These are phyloP conservation scores for Ilex paraguariensis DNA, from an alignment of 305 asterid species.

Conservation along the genomic window DNA sequence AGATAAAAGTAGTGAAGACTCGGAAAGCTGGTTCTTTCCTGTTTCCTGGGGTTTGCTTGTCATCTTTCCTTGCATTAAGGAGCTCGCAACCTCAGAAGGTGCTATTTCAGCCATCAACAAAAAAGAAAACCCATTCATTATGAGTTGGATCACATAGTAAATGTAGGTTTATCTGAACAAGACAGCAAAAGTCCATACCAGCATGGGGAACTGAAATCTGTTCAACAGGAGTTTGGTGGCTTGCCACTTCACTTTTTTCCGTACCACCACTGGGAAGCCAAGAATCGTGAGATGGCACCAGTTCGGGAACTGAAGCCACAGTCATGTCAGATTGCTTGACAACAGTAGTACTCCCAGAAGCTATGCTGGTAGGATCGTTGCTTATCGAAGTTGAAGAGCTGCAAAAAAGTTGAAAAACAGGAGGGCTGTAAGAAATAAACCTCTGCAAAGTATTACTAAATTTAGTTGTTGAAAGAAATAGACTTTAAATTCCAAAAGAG, in stretches of 20 bases:
- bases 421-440: not conserved
- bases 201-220: conserved; percentile 32
- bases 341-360: conserved; percentile 31
- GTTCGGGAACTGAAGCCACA: conserved; percentile 44
- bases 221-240: conserved; percentile 29
- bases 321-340: too few relatives aligned
- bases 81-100: conserved; percentile 38
- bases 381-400: conserved; percentile 43
- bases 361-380: conserved; percentile 47
- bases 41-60: conserved; percentile 35
- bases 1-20: conserved; percentile 39
- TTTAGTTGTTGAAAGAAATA: too few relatives aligned
- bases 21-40: conserved; percentile 54
- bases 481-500: too few relatives aligned
- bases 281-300: conserved; percentile 51
- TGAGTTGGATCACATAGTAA: too few relatives aligned
- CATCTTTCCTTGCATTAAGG: conserved; percentile 38
- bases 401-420: conserved; percentile 32
- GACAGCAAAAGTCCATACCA: conserved; percentile 22
- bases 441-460: too few relatives aligned
- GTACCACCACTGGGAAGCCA: conserved; percentile 40
- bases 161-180: too few relatives aligned
- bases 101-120: conserved; percentile 30
- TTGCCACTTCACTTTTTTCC: conserved; percentile 39
- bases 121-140: too few relatives aligned